Base-by-base conservation (phyloP, 495 filamentous ascomycete genomes). In the Elasticomyces elasticus region DNA sequence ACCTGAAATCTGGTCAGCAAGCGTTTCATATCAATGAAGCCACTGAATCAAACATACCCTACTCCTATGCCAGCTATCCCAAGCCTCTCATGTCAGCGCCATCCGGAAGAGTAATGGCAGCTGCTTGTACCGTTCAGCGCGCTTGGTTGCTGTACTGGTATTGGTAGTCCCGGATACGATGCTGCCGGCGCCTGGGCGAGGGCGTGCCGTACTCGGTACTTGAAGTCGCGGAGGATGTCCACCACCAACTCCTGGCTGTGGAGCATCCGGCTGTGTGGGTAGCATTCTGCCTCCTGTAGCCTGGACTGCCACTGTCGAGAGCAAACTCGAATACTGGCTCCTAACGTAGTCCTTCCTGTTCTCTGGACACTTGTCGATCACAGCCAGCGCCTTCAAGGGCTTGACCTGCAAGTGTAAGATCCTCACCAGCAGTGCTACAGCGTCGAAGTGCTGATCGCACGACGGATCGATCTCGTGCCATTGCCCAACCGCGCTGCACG, bases 401-500 rank as follows among this genome's bases (percentile, higher is more conserved):
- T 9, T 17, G 24, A 22, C 27, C 23, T 30, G 45, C n/a, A 49
- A 19, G n/a, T 28, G 24, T 15, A 20, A 30, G 24, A 49, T 49
- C 15, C 45, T 19, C 2, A 20, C 45, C 5, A 49, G 45, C 11
- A 49, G 23, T 4, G 45, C 24, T 12, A 49, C 24, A 15, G 45
- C 24, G 27, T 49, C 45, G 45, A 30, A 49, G 45, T 49, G 33
- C 10, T 31, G 25, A 27, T 49, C 45, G 27, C 45, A 22, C n/a
- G 24, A 19, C 15, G 24, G 13, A 15, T 49, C 45, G 27, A 30
- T 19, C 27, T 49, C 17, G 28, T 49, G 13, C 24, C 45, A 33
- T 19, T 22, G 17, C 24, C 45, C 45, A 15, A 49, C 84, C 1
- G 87, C 82, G 64, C 84, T 74, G 31, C 80, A 76, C 0, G 88